Conservation (phyloP, 2,329 filamentous ascomycete genomes). For the Cordyceps fumosorosea region DNA sequence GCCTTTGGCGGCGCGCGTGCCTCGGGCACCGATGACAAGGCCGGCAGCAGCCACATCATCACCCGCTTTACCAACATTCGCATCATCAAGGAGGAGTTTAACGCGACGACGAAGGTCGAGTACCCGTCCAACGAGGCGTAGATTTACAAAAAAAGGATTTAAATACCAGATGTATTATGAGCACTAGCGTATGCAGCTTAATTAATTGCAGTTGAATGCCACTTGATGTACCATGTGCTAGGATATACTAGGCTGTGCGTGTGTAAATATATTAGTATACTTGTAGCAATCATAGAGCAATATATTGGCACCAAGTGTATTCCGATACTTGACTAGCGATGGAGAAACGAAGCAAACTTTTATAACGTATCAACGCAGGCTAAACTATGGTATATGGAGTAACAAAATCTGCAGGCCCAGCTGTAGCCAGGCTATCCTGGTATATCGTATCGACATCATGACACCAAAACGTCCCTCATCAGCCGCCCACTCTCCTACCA, state of each 20-base stretch:
- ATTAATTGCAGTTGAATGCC: background rate
- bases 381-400: conserved; percentile 9
- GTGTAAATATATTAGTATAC: background rate
- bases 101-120: conserved; percentile 51
- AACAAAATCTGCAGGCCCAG: conserved; percentile 1
- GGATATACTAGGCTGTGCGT: background rate
- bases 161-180: conserved; percentile 8
- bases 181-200: conserved; percentile 8
- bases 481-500: background rate
- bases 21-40: conserved; percentile 68
- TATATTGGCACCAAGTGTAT: background rate
- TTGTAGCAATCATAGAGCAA: background rate
- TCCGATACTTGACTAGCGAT: background rate
- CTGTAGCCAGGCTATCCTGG: background rate
- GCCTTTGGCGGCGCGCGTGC: conserved; percentile 63
- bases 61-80: conserved; percentile 60
- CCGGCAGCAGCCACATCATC: conserved; percentile 57
- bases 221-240: background rate
- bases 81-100: conserved; percentile 71
- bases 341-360: background rate
- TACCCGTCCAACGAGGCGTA: conserved; percentile 68
- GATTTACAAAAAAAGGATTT: conserved; percentile 12
- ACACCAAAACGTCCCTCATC: background rate
- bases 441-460: background rate
- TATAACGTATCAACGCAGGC: conserved; percentile 2